Base-by-base conservation (phyloP, 176 grass and related monocot genomes). In the Bothriochloa decipiens region DNA sequence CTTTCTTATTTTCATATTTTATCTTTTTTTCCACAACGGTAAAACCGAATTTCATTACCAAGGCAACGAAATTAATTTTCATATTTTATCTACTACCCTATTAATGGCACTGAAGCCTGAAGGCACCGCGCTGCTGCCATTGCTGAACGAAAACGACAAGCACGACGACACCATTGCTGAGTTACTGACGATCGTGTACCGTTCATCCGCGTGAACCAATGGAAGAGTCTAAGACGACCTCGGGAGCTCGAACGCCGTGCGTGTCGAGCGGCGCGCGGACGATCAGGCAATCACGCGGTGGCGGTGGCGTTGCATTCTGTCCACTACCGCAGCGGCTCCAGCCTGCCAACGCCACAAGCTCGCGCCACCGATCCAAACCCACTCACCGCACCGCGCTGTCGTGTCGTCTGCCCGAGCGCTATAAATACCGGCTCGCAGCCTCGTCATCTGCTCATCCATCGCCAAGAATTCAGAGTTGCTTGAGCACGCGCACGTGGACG, bases 391-490 rank as follows among this genome's bases (percentile, higher is more conserved):
- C 69, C 47, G 18, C 33, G 65, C 2, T n/a, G 77, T 8, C 78
- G 41, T 81, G 47, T 39, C 81, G 3, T 50, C 43, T 46, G 16
- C 71, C 43, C 13, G 13, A 27, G 25, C 15, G 62, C 82, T 88
- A 91, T 89, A 89, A 94, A 91, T 86, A 32, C 28, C 22, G 7
- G n/a, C 8, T 23, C 49, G 8, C 16, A 16, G 17, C 14, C 66
- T 75, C 53, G 3, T 8, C 17, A 32, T 41, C 68, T 68, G 28
- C 27, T 62, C 85, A 86, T 71, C 69, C 11, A 39, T 35, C 23
- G 4, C 20, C 13, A 14, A 45, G 36, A 61, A 3, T 10, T 61
- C 22, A 43, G 36, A 60, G 1, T 11, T 29, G 25, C 25, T 14
- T 28, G 61, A 62, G n/a, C 29, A 62, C 22, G 11, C 20, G 53